phyloP scores from a whole-genome alignment of 2,329 filamentous ascomycete species.

The Diplodia intermedia region DNA sequence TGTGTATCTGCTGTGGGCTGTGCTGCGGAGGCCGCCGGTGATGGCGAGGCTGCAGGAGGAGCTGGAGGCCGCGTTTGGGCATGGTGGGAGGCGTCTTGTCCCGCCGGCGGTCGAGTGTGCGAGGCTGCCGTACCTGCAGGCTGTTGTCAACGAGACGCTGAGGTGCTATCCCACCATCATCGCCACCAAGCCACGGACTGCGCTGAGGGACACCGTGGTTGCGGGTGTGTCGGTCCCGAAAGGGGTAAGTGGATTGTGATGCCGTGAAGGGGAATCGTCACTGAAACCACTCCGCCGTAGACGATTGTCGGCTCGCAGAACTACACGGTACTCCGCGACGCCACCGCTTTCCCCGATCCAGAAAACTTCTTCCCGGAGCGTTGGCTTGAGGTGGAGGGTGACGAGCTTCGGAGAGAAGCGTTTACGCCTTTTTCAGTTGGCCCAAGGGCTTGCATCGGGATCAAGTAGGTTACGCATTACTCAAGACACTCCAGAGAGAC shows the following conservation, averaged over 20 bases:
- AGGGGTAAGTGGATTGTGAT: not conserved
- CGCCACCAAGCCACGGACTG: slow-evolving; percentile 20
- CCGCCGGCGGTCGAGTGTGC: slow-evolving; percentile 1
- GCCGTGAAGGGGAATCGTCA: too few species aligned
- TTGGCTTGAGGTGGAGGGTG: slow-evolving; percentile 3
- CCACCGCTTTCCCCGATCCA: not conserved
- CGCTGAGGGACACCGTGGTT: not conserved
- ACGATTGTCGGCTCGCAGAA: slow-evolving; percentile 9
- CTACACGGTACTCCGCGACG: slow-evolving; percentile 4
- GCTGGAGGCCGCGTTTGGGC: not conserved
- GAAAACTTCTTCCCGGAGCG: not conserved
- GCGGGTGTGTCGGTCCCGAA: not conserved
- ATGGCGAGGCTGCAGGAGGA: not conserved
- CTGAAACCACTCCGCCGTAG: not conserved
- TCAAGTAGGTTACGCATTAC: slow-evolving; percentile 1
- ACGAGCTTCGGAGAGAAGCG: slow-evolving; percentile 10
- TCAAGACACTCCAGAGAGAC: too few species aligned
- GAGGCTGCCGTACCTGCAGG: slow-evolving; percentile 23
- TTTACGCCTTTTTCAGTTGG: slow-evolving; percentile 10
- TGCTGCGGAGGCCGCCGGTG: not conserved
- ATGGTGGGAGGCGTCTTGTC: not conserved
- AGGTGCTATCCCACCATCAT: slow-evolving; percentile 30
- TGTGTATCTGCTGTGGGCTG: slow-evolving; percentile 21
- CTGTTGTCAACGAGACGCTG: slow-evolving; percentile 31
- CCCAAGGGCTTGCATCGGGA: slow-evolving; percentile 5